Conservation (phyloP, 768 basidiomycete species). For the Lyophyllum shimeji region DNA sequence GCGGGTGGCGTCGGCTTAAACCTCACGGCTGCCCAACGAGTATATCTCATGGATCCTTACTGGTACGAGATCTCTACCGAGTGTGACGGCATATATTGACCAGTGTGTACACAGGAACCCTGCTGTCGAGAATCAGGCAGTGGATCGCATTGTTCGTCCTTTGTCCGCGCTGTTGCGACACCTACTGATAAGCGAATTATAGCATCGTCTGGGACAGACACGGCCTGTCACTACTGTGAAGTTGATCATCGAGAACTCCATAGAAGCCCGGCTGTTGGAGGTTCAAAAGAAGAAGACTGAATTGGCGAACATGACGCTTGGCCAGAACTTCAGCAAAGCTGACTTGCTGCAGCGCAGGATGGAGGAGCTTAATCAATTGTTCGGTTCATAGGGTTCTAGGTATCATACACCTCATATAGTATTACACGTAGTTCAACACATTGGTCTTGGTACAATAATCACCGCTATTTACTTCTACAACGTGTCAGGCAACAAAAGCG, state of each 20-base stretch:
- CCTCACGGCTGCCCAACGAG: conserved; percentile 89
- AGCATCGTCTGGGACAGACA: conserved; percentile 97
- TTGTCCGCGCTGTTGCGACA: not conserved
- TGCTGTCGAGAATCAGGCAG: conserved; percentile 96
- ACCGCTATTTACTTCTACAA: conserved; percentile 6
- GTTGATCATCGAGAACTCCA: conserved; percentile 91
- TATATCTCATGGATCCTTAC: conserved; percentile 96
- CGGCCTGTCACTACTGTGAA: conserved; percentile 90
- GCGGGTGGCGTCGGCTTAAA: conserved; percentile 98
- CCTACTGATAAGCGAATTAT: conserved; percentile 9
- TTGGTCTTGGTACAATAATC: conserved; percentile 20
- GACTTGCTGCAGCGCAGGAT: conserved; percentile 85
- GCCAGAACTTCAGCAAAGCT: conserved; percentile 81
- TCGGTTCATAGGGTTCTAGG: conserved; percentile 38
- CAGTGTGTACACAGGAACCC: conserved; percentile 70
- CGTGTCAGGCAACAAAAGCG: not conserved
- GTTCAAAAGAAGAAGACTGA: conserved; percentile 95
- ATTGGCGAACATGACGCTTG: conserved; percentile 91
- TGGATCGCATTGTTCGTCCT: conserved; percentile 87
- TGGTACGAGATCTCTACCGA: conserved; percentile 51
- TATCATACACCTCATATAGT: conserved; percentile 29
- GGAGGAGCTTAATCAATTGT: conserved; percentile 83
- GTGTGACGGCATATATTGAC: not conserved
- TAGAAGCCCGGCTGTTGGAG: conserved; percentile 89
- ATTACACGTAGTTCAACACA: conserved; percentile 22